phyloP scores from a whole-genome alignment of 2,329 filamentous ascomycete genomes.

The Talaromyces sp. region DNA sequence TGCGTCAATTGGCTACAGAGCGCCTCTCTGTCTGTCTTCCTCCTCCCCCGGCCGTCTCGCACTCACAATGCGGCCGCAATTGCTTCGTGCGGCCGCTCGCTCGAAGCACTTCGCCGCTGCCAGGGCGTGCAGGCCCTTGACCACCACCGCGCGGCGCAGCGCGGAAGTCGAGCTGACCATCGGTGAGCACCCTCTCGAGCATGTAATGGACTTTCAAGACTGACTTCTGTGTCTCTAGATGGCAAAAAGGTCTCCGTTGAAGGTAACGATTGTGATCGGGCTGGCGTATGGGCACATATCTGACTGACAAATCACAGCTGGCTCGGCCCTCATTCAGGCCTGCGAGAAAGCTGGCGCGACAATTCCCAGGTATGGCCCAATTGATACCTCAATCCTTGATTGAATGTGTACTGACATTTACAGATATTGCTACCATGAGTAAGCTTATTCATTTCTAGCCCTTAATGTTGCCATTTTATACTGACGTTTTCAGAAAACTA shows the following conservation, averaged over 20 bases:
- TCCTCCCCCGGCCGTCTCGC: constrained; percentile 3
- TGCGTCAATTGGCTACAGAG: constrained; percentile 12
- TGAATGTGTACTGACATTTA: constrained; percentile 8
- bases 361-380: constrained; percentile 66
- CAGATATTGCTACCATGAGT: constrained; percentile 99
- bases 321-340: constrained; percentile 94
- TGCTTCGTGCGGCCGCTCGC: constrained; percentile 57
- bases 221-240: constrained; percentile 52
- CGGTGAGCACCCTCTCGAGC: constrained; percentile 52
- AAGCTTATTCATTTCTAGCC: constrained; percentile 37
- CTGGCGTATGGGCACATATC: neutral
- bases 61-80: constrained; percentile 58
- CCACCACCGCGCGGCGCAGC: constrained; percentile 68
- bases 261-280: constrained; percentile 53
- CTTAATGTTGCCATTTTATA: constrained; percentile 16
- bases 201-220: neutral
- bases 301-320: constrained; percentile 55
- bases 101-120: constrained; percentile 47
- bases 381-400: neutral
- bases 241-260: constrained; percentile 98
- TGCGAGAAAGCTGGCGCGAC: constrained; percentile 95
- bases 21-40: constrained; percentile 13
- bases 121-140: constrained; percentile 72
- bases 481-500: constrained; percentile 63
- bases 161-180: constrained; percentile 97